Percentiles rank a stretch among this genome's conserved stretches.
Conservation (phyloP, 1,139 yeast species). For the Debaryomyces subglobosus region DNA sequence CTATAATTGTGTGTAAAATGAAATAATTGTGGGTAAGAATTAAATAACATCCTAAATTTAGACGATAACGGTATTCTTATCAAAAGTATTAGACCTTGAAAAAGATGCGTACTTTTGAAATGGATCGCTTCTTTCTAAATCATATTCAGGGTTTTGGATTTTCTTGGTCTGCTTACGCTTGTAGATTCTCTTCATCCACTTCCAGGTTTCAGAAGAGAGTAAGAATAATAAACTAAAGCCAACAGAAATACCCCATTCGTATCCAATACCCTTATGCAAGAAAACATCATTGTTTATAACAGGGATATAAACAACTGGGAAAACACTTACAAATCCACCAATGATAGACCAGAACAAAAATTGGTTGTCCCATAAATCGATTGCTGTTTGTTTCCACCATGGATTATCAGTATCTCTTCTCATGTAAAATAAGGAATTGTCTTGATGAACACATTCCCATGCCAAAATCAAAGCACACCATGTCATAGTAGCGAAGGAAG, state of each 20-base stretch:
- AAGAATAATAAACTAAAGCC: constrained; percentile 63
- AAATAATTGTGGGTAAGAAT: neutral
- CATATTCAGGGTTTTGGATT: constrained; percentile 63
- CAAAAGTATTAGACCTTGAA: constrained; percentile 50
- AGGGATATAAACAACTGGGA: constrained; percentile 84
- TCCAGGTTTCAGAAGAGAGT: constrained; percentile 63
- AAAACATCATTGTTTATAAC: constrained; percentile 80
- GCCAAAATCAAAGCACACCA: constrained; percentile 89
- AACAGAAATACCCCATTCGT: constrained; percentile 80
- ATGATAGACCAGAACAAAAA: constrained; percentile 80
- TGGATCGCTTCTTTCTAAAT: constrained; percentile 64
- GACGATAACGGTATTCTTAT: constrained; percentile 14
- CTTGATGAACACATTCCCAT: constrained; percentile 86
- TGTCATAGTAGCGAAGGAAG: constrained; percentile 83
- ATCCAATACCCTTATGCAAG: constrained; percentile 68
- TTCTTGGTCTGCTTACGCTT: constrained; percentile 34
- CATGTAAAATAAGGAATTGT: constrained; percentile 75
- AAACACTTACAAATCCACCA: constrained; percentile 66
- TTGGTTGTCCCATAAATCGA: constrained; percentile 71
- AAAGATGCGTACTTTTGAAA: constrained; percentile 64
- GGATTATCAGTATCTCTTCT: constrained; percentile 66
- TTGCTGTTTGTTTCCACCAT: constrained; percentile 57
- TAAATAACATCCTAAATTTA: constrained; percentile 5
- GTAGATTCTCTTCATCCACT: constrained; percentile 62
- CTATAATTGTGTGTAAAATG: neutral